A percentile compares a stretch with the other conserved stretches of the same genome.
Conservation (phyloP, 345 rosid species). For the Moricandia arvensis region DNA sequence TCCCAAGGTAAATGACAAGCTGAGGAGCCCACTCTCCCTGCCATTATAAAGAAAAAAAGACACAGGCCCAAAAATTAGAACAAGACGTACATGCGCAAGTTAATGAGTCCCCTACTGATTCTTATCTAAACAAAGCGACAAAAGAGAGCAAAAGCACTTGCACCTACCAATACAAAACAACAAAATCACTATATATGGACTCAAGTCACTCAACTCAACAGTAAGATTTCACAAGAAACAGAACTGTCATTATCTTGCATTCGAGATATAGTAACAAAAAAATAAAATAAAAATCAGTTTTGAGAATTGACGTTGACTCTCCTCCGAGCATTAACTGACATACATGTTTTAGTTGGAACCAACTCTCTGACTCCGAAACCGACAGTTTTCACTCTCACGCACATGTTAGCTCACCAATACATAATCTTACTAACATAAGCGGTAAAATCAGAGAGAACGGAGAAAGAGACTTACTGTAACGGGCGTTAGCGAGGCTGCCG, state of each 20-base stretch:
- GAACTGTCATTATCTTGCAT: slow-evolving; percentile 41
- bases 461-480: slow-evolving; percentile 61
- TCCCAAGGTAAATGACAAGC: slow-evolving; percentile 88
- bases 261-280: slow-evolving; percentile 32
- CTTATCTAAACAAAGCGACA: slow-evolving; percentile 23
- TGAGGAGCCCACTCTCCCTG: slow-evolving; percentile 87
- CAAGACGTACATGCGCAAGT: not conserved
- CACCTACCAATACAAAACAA: slow-evolving; percentile 21
- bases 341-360: slow-evolving; percentile 37
- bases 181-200: slow-evolving; percentile 23
- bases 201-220: slow-evolving; percentile 10
- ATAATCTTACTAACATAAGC: slow-evolving; percentile 35
- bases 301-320: slow-evolving; percentile 50
- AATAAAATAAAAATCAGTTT: not conserved
- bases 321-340: slow-evolving; percentile 53
- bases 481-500: slow-evolving; percentile 85
- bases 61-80: not conserved
- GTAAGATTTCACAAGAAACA: slow-evolving; percentile 7
- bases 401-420: slow-evolving; percentile 22
- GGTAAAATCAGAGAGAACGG: not conserved
- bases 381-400: slow-evolving; percentile 32
- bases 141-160: slow-evolving; percentile 14
- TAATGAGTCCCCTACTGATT: slow-evolving; percentile 21
- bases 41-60: not conserved
- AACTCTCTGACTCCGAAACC: slow-evolving; percentile 55